phyloP scores from a whole-genome alignment of 2,329 filamentous ascomycete species.

The Aspergillus fructus region DNA sequence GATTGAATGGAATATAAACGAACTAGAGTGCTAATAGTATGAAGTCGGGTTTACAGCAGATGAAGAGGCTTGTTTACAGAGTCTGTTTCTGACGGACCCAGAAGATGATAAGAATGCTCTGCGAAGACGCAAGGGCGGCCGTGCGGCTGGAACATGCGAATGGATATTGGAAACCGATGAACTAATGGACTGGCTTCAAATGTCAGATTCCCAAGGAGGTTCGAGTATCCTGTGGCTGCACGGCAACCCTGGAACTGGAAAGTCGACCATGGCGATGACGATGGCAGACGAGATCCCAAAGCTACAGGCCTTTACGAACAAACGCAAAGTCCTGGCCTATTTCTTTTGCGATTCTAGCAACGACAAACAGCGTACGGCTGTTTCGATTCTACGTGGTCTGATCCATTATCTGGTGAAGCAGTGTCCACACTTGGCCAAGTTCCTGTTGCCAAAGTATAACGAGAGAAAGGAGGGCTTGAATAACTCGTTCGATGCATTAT shows the following conservation, averaged over 20 bases:
- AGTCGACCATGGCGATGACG: background rate
- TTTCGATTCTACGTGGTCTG: background rate
- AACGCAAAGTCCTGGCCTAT: background rate
- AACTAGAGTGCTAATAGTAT: no score
- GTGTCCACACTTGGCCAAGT: background rate
- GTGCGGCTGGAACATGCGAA: background rate
- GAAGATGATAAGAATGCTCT: slow-evolving; percentile 1
- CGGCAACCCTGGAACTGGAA: slow-evolving; percentile 5
- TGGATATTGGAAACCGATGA: background rate
- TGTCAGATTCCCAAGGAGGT: background rate
- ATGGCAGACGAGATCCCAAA: background rate
- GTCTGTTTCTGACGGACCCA: background rate
- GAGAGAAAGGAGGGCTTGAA: background rate
- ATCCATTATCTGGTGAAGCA: background rate
- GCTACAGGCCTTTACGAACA: background rate
- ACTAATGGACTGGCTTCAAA: background rate
- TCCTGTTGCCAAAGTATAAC: background rate
- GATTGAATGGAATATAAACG: no score
- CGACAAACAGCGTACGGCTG: background rate
- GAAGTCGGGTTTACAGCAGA: background rate
- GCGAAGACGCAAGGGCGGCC: background rate
- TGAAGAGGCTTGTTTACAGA: background rate
- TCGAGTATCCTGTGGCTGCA: slow-evolving; percentile 1
- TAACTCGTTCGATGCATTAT: slow-evolving; percentile 14
- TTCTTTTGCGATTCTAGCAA: slow-evolving; percentile 3